Base-by-base conservation (phyloP, 148 eudicot genomes). In the Talinum fruticosum region DNA sequence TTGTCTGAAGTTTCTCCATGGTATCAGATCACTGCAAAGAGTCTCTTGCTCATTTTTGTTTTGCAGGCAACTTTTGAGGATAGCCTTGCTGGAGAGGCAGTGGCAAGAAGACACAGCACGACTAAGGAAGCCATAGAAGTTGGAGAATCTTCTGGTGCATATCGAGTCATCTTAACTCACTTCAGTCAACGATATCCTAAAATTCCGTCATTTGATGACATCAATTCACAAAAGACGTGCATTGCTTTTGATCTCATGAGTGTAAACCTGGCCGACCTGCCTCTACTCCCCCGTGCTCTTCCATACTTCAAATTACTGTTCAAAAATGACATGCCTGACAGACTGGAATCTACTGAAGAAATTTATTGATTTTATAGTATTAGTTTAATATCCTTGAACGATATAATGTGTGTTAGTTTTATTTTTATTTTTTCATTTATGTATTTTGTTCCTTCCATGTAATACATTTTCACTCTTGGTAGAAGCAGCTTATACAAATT, bases 61-160 rank as follows among this genome's bases (percentile, higher is more conserved):
- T 36, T 72, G 19, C 66, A 73, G 76, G 76, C 76, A 51, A 73
- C 66, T 36, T 73, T 73, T 73, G 76, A 73, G 66, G 41, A 73
- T 54, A 23, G 76, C 59, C 76, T 73, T 32, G 64, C 28, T 12
- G 45, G 32, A 26, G 76, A 73, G 44, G 76, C 76, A 6, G 26
- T 73, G 35, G 19, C 44, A 10, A 29, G 66, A 73, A 73, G 54
- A 10, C 76, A 73, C 66, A 73, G 76, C 45, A 73, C 76, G 3
- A 73, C 38, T 2, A 37, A 34, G 38, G 76, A 73, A 54, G 76
- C 76, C 10, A 73, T 73, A 57, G 65, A 73, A 51, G 64, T 73
- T 0, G 65, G 75, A 53, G 38, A 35, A 12, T 7, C 18, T 32
- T n/a, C 41, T 19, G 44, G 75, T 32, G 75, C 28, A 19, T 73